phyloP scores from a whole-genome alignment of 306 rosid species.

The Erythrophleum fordii region DNA sequence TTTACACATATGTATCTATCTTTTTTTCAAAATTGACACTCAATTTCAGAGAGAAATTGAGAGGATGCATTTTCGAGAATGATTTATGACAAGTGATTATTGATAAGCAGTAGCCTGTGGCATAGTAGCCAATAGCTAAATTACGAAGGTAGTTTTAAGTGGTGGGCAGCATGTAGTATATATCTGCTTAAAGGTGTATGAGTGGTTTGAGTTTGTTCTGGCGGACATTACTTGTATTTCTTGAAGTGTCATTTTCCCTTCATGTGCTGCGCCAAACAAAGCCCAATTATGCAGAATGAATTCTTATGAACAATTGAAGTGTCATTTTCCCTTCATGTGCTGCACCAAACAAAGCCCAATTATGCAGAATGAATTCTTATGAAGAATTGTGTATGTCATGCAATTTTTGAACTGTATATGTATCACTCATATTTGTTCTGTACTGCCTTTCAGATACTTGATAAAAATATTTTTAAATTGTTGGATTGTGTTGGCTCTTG shows the following conservation, averaged over 20 bases:
- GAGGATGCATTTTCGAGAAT: not conserved
- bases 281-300: not conserved
- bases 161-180: slow-evolving; percentile 3
- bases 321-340: slow-evolving; percentile 26
- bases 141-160: slow-evolving; percentile 2
- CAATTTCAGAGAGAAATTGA: not conserved
- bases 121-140: slow-evolving; percentile 3
- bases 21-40: not conserved
- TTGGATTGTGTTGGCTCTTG: not conserved
- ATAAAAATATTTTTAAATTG: not conserved
- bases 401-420: not conserved
- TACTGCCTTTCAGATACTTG: not conserved
- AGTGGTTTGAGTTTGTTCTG: slow-evolving; percentile 32
- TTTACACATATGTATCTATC: not conserved
- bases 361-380: not conserved
- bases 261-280: slow-evolving; percentile 2
- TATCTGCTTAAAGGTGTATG: not conserved
- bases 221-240: slow-evolving; percentile 18
- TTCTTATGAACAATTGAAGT: not conserved
- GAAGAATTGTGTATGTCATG: not conserved
- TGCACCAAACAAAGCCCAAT: not conserved
- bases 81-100: not conserved
- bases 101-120: not conserved
- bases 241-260: slow-evolving; percentile 26
- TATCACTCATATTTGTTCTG: not conserved